phyloP scores from a whole-genome alignment of 2,329 filamentous ascomycete species.

The Pseudogymnoascus pannorum region DNA sequence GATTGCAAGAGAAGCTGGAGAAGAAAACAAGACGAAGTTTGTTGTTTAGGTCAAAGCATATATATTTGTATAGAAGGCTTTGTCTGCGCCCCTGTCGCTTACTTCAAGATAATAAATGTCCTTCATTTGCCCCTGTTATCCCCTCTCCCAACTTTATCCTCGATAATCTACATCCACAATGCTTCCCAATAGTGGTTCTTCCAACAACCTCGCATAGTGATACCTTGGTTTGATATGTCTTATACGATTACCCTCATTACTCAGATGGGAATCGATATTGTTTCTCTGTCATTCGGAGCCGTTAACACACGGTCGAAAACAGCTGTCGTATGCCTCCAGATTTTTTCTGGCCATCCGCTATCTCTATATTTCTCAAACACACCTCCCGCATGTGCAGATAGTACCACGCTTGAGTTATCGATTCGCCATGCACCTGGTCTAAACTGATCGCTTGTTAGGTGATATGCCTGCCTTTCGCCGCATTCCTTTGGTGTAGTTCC shows the following conservation, averaged over 20 bases:
- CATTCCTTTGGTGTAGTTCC: not conserved
- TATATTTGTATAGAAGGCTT: not conserved
- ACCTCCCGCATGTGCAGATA: not conserved
- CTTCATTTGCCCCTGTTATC: not conserved
- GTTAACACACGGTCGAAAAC: not conserved
- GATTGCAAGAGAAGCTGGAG: slow-evolving; percentile 28
- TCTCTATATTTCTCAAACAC: slow-evolving; percentile 12
- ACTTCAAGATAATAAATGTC: not conserved
- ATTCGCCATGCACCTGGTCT: slow-evolving; percentile 10
- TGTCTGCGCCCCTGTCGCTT: not conserved
- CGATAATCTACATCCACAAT: not conserved
- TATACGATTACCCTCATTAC: too few species aligned
- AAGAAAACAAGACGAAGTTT: slow-evolving; percentile 33
- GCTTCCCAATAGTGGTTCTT: not conserved
- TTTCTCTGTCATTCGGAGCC: not conserved
- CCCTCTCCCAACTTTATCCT: not conserved
- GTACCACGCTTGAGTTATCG: slow-evolving; percentile 9
- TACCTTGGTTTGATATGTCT: too few species aligned
- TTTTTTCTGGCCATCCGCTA: slow-evolving; percentile 10
- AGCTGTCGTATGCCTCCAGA: slow-evolving; percentile 13
- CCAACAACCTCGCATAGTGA: too few species aligned
- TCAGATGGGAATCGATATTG: too few species aligned
- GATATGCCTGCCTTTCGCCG: not conserved
- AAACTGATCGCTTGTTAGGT: slow-evolving; percentile 9
- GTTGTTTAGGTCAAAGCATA: slow-evolving; percentile 16